These are phyloP conservation scores for Chimonanthus salicifolius DNA, from an alignment of 164 flowering plant species.

Conservation along the genomic window DNA sequence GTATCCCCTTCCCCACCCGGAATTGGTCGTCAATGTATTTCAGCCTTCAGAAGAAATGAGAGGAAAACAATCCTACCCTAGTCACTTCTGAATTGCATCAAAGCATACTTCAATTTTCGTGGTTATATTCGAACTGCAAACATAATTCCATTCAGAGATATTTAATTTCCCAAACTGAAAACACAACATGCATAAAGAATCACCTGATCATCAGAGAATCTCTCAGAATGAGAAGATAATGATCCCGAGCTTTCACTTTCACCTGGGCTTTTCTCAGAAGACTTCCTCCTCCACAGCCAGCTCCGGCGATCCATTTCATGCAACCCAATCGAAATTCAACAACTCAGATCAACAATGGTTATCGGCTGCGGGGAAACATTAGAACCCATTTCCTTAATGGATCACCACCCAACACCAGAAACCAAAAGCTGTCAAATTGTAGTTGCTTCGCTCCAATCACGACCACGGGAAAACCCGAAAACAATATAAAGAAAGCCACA, in stretches of 20 bases:
- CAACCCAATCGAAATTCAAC: background rate
- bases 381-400: background rate
- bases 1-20: too few species aligned
- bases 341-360: constrained; percentile 9
- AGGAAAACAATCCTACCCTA: too few species aligned
- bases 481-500: background rate
- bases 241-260: constrained; percentile 61
- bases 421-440: background rate
- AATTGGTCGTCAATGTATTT: too few species aligned
- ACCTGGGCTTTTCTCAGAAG: constrained; percentile 50
- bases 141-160: too few species aligned
- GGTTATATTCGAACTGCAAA: too few species aligned
- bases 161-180: too few species aligned
- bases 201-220: constrained; percentile 58
- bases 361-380: constrained; percentile 20
- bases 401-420: background rate
- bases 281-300: constrained; percentile 51
- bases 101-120: too few species aligned
- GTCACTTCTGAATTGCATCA: too few species aligned
- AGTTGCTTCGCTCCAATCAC: background rate
- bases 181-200: background rate
- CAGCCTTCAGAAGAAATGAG: too few species aligned
- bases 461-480: background rate
- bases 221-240: constrained; percentile 49
- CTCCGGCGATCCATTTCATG: constrained; percentile 41